These are phyloP conservation scores for Hypoxylon crocopeplum DNA, from an alignment of 495 filamentous ascomycete genomes.

Conservation along the genomic window DNA sequence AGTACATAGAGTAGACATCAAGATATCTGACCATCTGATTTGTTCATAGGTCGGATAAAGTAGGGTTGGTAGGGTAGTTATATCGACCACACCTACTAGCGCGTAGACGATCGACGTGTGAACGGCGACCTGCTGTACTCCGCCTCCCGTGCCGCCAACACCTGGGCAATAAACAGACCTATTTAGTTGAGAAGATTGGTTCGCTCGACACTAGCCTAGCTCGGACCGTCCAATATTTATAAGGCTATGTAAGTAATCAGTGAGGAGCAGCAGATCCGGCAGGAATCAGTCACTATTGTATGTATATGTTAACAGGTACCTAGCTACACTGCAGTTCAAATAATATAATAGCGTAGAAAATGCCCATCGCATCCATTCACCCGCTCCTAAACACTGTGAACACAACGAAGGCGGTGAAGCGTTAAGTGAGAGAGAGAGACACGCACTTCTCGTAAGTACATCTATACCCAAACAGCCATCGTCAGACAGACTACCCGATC, in stretches of 20 bases:
- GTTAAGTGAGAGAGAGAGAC: background rate
- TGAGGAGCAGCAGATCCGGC: conserved; percentile 2
- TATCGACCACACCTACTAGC: background rate
- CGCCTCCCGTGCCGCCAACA: background rate
- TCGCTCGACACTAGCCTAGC: no score
- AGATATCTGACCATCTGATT: no score
- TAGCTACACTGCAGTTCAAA: conserved; percentile 3
- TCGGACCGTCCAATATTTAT: no score
- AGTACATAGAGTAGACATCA: no score
- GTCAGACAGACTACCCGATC: conserved; percentile 2
- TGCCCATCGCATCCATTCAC: conserved; percentile 5
- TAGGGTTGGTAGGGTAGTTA: background rate
- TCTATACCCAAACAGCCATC: conserved; percentile 14
- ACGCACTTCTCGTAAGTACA: conserved; percentile 23
- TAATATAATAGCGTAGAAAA: conserved; percentile 22
- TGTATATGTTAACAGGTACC: no score
- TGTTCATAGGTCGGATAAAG: no score
- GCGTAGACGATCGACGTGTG: background rate
- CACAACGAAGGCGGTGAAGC: background rate
- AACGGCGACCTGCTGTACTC: conserved; percentile 16
- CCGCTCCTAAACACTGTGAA: conserved; percentile 6
- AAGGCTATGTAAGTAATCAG: background rate
- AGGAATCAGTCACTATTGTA: no score
- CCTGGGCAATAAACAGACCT: background rate
- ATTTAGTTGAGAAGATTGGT: no score